Evolutionary conservation across 1,284 basidiomycete genomes (phyloP).

Genomic region (Tilletiopsis washingtonensis): DNA sequence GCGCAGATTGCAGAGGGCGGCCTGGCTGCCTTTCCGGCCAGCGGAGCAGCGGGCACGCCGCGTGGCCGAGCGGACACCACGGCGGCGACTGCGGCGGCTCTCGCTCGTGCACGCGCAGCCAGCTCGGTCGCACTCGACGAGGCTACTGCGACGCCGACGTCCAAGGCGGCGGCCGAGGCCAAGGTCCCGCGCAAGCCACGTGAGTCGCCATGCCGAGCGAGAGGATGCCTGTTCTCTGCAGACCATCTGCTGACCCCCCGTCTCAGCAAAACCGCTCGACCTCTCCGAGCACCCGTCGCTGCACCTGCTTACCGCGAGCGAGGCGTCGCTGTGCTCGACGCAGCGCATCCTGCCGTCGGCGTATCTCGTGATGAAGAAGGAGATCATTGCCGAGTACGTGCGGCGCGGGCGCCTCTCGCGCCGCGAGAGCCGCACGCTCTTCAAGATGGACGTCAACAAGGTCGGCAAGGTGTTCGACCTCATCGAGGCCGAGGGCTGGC

Average conservation of each 20-base stretch:
- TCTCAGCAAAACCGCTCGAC: slow-evolving; percentile 30
- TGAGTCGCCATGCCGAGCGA: no score
- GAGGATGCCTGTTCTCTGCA: no score
- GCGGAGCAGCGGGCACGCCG: slow-evolving; percentile 19
- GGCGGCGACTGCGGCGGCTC: background rate
- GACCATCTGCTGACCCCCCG: background rate
- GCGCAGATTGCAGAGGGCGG: slow-evolving; percentile 37
- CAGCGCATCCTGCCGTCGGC: slow-evolving; percentile 41
- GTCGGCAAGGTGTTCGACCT: slow-evolving; percentile 42
- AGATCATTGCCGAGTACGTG: slow-evolving; percentile 32
- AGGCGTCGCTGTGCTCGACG: slow-evolving; percentile 38
- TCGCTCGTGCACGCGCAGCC: no score
- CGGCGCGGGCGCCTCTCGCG: slow-evolving; percentile 35
- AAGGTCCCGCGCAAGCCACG: slow-evolving; percentile 5
- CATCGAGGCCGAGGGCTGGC: slow-evolving; percentile 40
- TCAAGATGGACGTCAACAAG: slow-evolving; percentile 43
- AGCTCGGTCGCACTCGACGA: slow-evolving; percentile 1
- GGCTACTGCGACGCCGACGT: slow-evolving; percentile 4
- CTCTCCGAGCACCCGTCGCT: slow-evolving; percentile 36
- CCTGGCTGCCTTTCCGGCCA: slow-evolving; percentile 30
- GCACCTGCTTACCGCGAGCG: slow-evolving; percentile 33
- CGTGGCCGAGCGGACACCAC: background rate
- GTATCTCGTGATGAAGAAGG: slow-evolving; percentile 43
- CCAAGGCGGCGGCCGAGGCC: slow-evolving; percentile 6
- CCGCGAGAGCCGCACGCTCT: slow-evolving; percentile 29